phyloP scores from a whole-genome alignment of 345 rosid species.

The Arabidopsis thaliana region TAIR10.1 NC_003075.7:12815001-12815500 shows the following conservation, averaged over 20 bases:
- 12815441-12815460: slow-evolving; percentile 59
- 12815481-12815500: slow-evolving; percentile 60
- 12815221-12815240: background rate
- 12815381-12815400: slow-evolving; percentile 71
- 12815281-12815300: background rate
- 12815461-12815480: slow-evolving; percentile 63
- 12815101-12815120: slow-evolving; percentile 65
- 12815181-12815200: background rate
- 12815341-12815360: slow-evolving; percentile 23
- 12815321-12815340: background rate
- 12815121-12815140: slow-evolving; percentile 64
- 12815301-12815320: background rate
- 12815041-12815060: slow-evolving; percentile 59
- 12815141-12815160: background rate
- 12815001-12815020: slow-evolving; percentile 63
- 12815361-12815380: slow-evolving; percentile 72
- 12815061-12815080: slow-evolving; percentile 73
- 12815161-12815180: background rate
- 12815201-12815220: background rate
- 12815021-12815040: slow-evolving; percentile 70
- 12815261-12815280: background rate
- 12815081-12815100: slow-evolving; percentile 81
- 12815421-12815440: slow-evolving; percentile 71
- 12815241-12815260: background rate
- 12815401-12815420: slow-evolving; percentile 81